Base-by-base conservation (phyloP, 2,329 filamentous ascomycete species). In the Drechslerella coelobrocha region DNA sequence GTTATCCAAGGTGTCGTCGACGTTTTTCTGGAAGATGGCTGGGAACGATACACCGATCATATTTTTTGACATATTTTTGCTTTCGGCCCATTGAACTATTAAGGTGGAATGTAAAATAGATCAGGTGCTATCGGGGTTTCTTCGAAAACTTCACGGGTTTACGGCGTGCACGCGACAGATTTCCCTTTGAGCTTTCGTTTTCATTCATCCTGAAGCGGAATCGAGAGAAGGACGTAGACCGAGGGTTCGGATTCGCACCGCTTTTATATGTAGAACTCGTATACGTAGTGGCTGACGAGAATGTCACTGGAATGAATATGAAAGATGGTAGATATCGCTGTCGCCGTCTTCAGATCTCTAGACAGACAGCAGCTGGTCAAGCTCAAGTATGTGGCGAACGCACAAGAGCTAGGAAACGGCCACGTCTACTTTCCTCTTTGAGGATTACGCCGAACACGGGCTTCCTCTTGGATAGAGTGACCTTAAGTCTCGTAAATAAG, bases 361-460 rank as follows among this genome's bases (percentile, higher is more conserved):
- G 45, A 29, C 24, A 69, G 45, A 48, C 41, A 43, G 48, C n/a
- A 50, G 37, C 39, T 48, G 51, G 53, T 55, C 55, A 54, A 60
- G 55, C 53, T 27, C 55, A 37, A 57, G 27, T 41, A 60, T 39
- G 51, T 57, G 53, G 50, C 54, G 24, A 53, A 26, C 8, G 26
- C 27, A 34, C 54, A 62, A 61, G 52, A 60, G 41, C 26, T 37
- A 68, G 54, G 43, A 55, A 61, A 45, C 37, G 45, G 65, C 63
- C 65, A 69, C 65, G 52, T 62, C 57, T 69, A 23, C 9, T 47
- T 56, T 48, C 21, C n/a, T 31, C 34, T 21, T 43, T 68, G 65
- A 59, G 65, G 51, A 51, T 62, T 69, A 69, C 59, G 57, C 53
- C 45, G 41, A 39, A 62, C 52, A 24, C 65, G 57, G 45, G 47